Percentiles rank a stretch among this genome's conserved stretches.
These are phyloP conservation scores for Pichia ethanolica DNA, from an alignment of 805 yeast genomes.

Conservation along the genomic window DNA sequence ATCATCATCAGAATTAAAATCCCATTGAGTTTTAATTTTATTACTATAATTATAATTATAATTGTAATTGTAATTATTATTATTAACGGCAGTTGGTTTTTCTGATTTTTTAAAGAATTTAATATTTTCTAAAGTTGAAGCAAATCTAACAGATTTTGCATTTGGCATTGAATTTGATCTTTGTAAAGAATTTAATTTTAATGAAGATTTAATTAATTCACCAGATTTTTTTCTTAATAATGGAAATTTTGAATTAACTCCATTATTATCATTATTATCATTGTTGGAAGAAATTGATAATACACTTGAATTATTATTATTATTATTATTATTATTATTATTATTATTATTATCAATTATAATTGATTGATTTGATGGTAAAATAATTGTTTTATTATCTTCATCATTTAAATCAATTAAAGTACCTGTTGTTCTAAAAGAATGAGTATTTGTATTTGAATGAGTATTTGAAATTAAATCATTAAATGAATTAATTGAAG, in stretches of 20 bases:
- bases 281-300: too few species aligned
- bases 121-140: constrained; percentile 50
- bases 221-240: constrained; percentile 48
- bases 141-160: constrained; percentile 57
- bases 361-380: neutral
- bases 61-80: too few species aligned
- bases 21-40: constrained; percentile 20
- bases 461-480: constrained; percentile 2
- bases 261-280: neutral
- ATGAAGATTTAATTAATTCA: constrained; percentile 39
- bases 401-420: constrained; percentile 15
- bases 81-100: constrained; percentile 49
- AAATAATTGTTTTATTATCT: constrained; percentile 22
- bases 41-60: constrained; percentile 16
- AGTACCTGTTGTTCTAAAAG: neutral
- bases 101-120: constrained; percentile 57
- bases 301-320: neutral
- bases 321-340: neutral
- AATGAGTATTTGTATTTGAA: constrained; percentile 6
- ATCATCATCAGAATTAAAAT: constrained; percentile 16
- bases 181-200: constrained; percentile 37
- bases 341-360: neutral
- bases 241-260: neutral
- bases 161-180: constrained; percentile 45
- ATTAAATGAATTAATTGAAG: constrained; percentile 1